Evolutionary conservation across 495 filamentous ascomycete genomes (phyloP), one percentile per base, ranked within the genome.

Genomic region (Ascobolus immersus): DNA sequence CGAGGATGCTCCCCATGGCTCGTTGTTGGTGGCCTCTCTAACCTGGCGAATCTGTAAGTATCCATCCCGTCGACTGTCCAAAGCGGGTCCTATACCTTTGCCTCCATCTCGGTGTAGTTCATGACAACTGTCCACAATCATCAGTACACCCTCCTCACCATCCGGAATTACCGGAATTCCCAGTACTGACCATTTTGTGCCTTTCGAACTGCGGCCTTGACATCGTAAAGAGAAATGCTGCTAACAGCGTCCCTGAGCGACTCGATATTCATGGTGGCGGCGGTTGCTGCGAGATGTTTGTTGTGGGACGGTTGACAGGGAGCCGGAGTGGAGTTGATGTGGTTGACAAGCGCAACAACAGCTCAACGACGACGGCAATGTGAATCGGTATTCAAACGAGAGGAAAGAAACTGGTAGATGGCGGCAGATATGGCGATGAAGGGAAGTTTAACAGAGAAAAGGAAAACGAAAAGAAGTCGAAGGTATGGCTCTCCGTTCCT

Each of bases 91-190:
- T 59, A 42, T 41, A 86, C 81, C 77, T 94, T 99, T 35, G 81
- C 60, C 57, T 99, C 86, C 84, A 93, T 94, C 52, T 94, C 86
- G n/a, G 86, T 96, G 54, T 84, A 93, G 55, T 94, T 96, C 86
- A 93, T 93, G 25, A 96, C 84, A 41, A 81, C 84, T 93, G 47
- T 35, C 41, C 33, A 23, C 27, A 28, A 33, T 40, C 37, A 43
- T 34, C 5, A 13, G 10, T 15, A 15, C n/a, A 12, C 11, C 10
- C 18, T 22, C 10, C 19, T 34, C 9, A 17, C 10, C 2, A 11
- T 23, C 14, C 11, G 22, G 22, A 23, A 26, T 8, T 26, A n/a
- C n/a, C n/a, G 28, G 11, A 4, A 3, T 13, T 2, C 10, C 9
- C 2, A 33, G 33, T 29, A 25, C 66, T 47, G 58, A 93, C 86